Conservation (phyloP, 257 asterid genomes). For the Lycium ferocissimum region DNA sequence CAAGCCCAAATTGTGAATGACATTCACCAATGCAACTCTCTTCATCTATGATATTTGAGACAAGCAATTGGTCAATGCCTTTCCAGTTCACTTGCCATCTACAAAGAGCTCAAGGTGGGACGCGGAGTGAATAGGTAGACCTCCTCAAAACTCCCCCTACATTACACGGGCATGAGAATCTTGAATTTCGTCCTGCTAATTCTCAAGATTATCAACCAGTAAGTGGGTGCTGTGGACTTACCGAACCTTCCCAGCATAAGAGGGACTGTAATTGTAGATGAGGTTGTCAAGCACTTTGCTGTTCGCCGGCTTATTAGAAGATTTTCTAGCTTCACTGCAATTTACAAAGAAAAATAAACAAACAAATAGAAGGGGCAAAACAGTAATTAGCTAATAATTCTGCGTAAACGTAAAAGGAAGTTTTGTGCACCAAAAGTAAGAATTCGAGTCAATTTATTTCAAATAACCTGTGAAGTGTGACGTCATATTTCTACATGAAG, state of each 20-base stretch:
- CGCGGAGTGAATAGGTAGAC: constrained; percentile 75
- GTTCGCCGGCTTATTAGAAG: constrained; percentile 67
- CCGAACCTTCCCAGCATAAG: constrained; percentile 95
- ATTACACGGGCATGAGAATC: background rate
- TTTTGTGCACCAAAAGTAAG: too few species aligned
- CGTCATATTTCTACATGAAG: too few species aligned
- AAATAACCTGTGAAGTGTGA: too few species aligned
- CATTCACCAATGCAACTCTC: background rate
- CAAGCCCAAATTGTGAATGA: background rate
- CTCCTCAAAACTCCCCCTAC: constrained; percentile 95
- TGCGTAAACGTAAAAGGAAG: too few species aligned
- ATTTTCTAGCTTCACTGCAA: constrained; percentile 92
- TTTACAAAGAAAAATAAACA: background rate
- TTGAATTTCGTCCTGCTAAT: background rate
- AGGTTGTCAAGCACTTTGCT: constrained; percentile 77
- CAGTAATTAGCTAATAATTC: too few species aligned
- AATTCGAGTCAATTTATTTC: too few species aligned
- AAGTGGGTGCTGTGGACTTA: constrained; percentile 33
- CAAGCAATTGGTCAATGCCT: background rate
- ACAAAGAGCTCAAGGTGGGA: constrained; percentile 23
- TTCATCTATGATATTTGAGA: background rate
- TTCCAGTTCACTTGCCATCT: constrained; percentile 23
- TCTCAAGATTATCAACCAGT: background rate
- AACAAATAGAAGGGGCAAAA: background rate
- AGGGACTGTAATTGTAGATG: constrained; percentile 85